Conservation (phyloP, 2,329 filamentous ascomycete genomes). For the Alternaria arbusti region DNA sequence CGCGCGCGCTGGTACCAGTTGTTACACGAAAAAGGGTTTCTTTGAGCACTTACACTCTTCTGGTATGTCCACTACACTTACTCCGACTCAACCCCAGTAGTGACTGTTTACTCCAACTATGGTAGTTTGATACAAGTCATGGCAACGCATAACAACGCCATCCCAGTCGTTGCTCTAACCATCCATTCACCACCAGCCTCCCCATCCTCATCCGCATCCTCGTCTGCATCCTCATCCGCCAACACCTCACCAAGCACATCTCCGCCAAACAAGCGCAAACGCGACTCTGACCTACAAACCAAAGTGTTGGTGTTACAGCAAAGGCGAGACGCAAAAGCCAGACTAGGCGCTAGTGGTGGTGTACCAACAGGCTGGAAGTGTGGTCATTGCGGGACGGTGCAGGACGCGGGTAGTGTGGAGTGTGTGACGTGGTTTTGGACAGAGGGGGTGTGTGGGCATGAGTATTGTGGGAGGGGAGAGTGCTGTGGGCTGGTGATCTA, state of each 20-base stretch:
- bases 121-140: background rate
- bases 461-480: background rate
- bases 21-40: background rate
- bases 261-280: too few species aligned
- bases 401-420: background rate
- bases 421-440: background rate
- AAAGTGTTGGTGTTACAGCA: background rate
- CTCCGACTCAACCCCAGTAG: too few species aligned
- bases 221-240: background rate
- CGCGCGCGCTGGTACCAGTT: accelerated
- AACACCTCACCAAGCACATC: background rate
- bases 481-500: background rate
- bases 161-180: background rate
- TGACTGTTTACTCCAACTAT: too few species aligned
- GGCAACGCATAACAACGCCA: too few species aligned
- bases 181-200: accelerated
- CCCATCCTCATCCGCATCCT: background rate
- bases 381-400: background rate
- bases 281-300: background rate
- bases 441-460: background rate
- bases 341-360: background rate
- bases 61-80: background rate
- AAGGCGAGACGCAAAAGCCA: background rate
- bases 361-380: background rate
- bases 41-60: background rate